Evolutionary conservation across 169 alveolate species (phyloP).

Genomic region (Cryptosporidium andersoni): DNA sequence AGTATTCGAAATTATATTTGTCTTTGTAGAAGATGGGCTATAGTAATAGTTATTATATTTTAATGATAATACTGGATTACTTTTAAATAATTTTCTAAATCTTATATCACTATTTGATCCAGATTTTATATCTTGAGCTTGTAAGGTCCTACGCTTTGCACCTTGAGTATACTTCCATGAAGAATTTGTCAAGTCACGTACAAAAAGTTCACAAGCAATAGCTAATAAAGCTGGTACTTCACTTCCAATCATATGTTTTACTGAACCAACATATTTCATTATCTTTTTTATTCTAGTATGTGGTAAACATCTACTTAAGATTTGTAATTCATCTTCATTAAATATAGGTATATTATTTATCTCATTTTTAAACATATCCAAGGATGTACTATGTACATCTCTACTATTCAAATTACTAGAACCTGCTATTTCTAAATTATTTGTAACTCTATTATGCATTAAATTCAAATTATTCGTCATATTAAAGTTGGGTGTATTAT

Average conservation of each 20-base stretch:
- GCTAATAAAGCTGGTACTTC: conserved; percentile 62
- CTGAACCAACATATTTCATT: conserved; percentile 27
- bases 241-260: conserved; percentile 44
- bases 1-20: neutral
- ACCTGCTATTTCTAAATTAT: no score
- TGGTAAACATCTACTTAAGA: conserved; percentile 36
- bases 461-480: no score
- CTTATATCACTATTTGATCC: conserved; percentile 11
- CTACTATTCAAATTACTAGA: no score
- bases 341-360: neutral
- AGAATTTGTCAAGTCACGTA: conserved; percentile 28
- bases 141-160: conserved; percentile 30
- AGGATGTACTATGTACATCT: no score
- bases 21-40: neutral
- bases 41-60: neutral
- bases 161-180: conserved; percentile 34
- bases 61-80: neutral
- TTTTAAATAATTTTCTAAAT: conserved; percentile 8
- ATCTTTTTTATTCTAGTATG: conserved; percentile 43
- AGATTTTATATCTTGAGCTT: conserved; percentile 40
- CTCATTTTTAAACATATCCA: neutral
- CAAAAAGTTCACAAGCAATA: conserved; percentile 49
- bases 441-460: no score
- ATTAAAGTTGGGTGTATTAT: no score
- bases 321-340: conserved; percentile 36